These are phyloP conservation scores for Draba incana DNA, from an alignment of 345 rosid genomes.

Conservation along the genomic window DNA sequence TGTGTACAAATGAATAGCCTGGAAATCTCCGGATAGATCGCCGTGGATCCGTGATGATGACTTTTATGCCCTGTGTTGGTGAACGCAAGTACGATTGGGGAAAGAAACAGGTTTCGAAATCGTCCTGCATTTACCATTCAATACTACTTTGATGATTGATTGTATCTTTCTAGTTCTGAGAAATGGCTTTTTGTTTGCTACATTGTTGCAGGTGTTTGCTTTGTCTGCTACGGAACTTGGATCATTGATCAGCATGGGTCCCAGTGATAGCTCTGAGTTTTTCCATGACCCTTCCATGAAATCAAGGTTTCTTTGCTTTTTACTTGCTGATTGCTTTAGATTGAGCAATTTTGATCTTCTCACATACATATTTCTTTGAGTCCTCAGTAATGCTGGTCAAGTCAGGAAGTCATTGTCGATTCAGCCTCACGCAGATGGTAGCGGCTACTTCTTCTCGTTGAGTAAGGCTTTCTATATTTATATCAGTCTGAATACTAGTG, in stretches of 20 bases:
- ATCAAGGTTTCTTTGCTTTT: conserved; percentile 56
- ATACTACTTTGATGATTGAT: background rate
- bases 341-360: background rate
- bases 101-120: conserved; percentile 64
- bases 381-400: conserved; percentile 88
- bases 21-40: conserved; percentile 64
- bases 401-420: conserved; percentile 84
- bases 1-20: conserved; percentile 45
- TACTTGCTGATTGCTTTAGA: background rate
- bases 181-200: conserved; percentile 24
- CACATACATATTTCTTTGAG: conserved; percentile 7
- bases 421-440: conserved; percentile 63
- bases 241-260: conserved; percentile 76
- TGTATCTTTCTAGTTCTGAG: conserved; percentile 1
- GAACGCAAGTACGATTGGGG: conserved; percentile 91
- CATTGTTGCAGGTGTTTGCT: conserved; percentile 68
- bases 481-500: conserved; percentile 5
- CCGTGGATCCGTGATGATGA: conserved; percentile 74
- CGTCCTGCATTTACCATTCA: background rate
- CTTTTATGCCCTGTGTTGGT: conserved; percentile 77
- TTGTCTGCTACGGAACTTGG: conserved; percentile 90
- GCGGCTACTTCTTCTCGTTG: conserved; percentile 73
- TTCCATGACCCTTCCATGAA: conserved; percentile 91
- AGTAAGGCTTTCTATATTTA: conserved; percentile 53
- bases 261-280: conserved; percentile 72